phyloP scores from a whole-genome alignment of 1,284 basidiomycete species.

The Melampsora abietis-canadensis region DNA sequence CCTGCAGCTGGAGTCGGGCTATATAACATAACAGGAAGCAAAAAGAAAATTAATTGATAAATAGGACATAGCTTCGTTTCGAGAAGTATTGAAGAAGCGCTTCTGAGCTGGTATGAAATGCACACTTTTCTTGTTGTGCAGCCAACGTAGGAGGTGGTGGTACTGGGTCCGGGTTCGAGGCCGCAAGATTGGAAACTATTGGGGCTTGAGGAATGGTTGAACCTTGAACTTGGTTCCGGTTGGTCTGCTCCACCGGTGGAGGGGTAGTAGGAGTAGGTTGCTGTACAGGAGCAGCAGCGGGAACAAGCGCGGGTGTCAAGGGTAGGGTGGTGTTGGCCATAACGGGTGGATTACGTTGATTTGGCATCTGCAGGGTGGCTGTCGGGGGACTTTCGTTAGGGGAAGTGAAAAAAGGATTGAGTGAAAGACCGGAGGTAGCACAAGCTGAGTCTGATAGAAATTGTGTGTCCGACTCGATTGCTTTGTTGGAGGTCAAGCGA shows the following conservation, averaged over 20 bases:
- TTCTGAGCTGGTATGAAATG: too few species aligned
- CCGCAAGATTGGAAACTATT: background rate
- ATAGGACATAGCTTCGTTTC: background rate
- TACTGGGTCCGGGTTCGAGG: background rate
- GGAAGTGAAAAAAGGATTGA: slow-evolving; percentile 12
- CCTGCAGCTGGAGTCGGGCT: background rate
- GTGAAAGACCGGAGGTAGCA: background rate
- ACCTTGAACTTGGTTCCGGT: background rate
- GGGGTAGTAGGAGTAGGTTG: background rate
- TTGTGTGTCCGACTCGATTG: background rate
- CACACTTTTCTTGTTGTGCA: background rate
- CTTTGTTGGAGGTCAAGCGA: too few species aligned
- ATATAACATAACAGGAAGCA: background rate
- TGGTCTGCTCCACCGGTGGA: background rate
- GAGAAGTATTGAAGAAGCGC: too few species aligned
- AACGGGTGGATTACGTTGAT: too few species aligned
- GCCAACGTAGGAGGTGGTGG: background rate
- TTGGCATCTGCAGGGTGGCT: background rate
- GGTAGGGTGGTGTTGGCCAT: background rate
- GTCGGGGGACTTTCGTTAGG: background rate
- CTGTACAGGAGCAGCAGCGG: background rate
- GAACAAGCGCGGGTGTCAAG: background rate
- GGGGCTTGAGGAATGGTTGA: background rate
- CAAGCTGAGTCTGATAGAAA: slow-evolving; percentile 16
- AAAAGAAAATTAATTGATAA: background rate